Base-by-base conservation (phyloP, 2,329 filamentous ascomycete genomes). In the Calonectria pseudoturangicola region DNA sequence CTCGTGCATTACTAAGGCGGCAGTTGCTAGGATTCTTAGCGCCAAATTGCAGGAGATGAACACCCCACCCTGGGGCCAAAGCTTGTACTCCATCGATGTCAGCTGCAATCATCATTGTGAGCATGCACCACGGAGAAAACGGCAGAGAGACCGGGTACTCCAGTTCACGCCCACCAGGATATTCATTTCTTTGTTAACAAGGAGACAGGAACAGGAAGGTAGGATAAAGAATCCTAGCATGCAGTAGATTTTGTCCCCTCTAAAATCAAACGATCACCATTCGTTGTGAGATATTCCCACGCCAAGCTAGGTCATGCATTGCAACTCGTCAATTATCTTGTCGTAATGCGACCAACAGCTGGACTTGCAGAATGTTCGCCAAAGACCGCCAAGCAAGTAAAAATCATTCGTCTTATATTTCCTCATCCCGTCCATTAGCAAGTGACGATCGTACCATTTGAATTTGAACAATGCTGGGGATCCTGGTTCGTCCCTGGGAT, bases 21-120 rank as follows among this genome's bases (percentile, higher is more conserved):
- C 13, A 16, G 25, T 16, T 12, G 16, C 54, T 6, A 25, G 54
- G 54, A 16, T 60, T 27, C 1, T 27, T 60, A 41, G 33, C 36
- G 54, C n/a, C 3, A 60, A 58, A 60, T 60, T 60, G 15, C 54
- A 60, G 54, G 54, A 60, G 33, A 60, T 60, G 33, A 41, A 41
- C 18, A n/a, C 54, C 36, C 54, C 54, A 28, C 54, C 36, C 13
- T 16, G 3, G 12, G 3, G 21, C 25, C 21, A 60, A 60, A 60
- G 54, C 54, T 60, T 60, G 21, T 60, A 25, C 45, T 48, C 45
- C 45, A 25, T 25, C 18, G 13, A 16, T 41, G 33, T 28, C 21
- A 28, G 21, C 36, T 27, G 54, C 18, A 60, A 39, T 60, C 21
- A 15, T 27, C 36, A 6, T 9, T 16, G 13, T 9, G 10, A 41